Base-by-base conservation (phyloP, 2,329 filamentous ascomycete genomes). In the Pseudogymnoascus sp. region DNA sequence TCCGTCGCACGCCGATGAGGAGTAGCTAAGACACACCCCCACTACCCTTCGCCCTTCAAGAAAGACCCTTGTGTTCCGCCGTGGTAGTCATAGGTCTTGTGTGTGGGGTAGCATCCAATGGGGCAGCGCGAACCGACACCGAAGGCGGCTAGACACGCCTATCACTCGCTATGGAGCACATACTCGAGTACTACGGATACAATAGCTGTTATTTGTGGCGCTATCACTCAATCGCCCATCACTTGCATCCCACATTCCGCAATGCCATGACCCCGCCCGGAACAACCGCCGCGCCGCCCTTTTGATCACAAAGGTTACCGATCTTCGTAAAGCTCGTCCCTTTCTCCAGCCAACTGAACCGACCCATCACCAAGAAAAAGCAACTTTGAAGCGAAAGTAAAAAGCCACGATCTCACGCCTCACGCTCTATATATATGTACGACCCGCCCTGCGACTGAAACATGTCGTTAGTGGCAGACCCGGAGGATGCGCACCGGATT, bases 101-200 rank as follows among this genome's bases (percentile, higher is more conserved):
- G n/a, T 54, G 47, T 54, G 47, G 47, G 47, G 28, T 54, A 54
- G 33, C 7, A 25, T 54, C 47, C 47, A 54, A 54, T 54, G 47
- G 47, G 47, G 47, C 11, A 54, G 28, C 9, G 47, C 47, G 47
- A 54, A 28, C 47, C 47, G 47, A 35, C 18, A 5, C 47, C 47
- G 47, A 54, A 35, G 47, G 43, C 28, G 47, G 16, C 47, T 28
- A 54, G 28, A 54, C 11, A 8, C 28, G 33, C 28, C 47, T 18
- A 30, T 37, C 14, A 11, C 14, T n/a, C 5, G 14, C 5, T 25
- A 16, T 33, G 6, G 22, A 28, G n/a, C 3, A 18, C 18, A 18
- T 18, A 18, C 18, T 18, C 18, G 18, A 18, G 18, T 18, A 18
- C 2, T 18, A 18, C 18, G 18, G 18, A 18, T 18, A 18, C 18